phyloP scores from a whole-genome alignment of 1,284 basidiomycete genomes.

The Neonothopanus nambi region DNA sequence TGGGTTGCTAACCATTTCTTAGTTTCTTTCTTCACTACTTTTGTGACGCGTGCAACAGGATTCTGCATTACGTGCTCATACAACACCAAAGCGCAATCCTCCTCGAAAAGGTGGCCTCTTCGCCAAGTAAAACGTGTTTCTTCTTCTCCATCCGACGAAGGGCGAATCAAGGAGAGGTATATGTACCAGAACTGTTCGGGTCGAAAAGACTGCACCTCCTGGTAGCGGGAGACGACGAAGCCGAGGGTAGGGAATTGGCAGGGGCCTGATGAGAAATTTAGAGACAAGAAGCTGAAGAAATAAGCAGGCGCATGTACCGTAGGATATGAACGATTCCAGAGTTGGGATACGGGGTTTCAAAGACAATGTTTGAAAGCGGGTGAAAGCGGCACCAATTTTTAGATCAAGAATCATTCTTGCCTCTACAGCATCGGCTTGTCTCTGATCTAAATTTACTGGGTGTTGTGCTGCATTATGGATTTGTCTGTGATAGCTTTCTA shows the following conservation, averaged over 20 bases:
- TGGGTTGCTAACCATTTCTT: slow-evolving; percentile 80
- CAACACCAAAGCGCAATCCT: slow-evolving; percentile 64
- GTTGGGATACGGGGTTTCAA: slow-evolving; percentile 70
- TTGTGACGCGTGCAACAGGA: slow-evolving; percentile 70
- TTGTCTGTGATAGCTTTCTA: slow-evolving; percentile 57
- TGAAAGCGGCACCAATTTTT: slow-evolving; percentile 92
- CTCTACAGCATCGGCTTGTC: slow-evolving; percentile 89
- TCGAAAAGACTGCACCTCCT: slow-evolving; percentile 88
- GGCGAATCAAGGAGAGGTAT: slow-evolving; percentile 61
- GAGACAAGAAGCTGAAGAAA: slow-evolving; percentile 5
- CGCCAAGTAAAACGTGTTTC: slow-evolving; percentile 85
- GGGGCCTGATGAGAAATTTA: slow-evolving; percentile 62
- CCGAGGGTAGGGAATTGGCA: slow-evolving; percentile 99
- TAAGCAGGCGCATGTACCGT: slow-evolving; percentile 50
- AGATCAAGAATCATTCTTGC: slow-evolving; percentile 89
- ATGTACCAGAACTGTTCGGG: slow-evolving; percentile 96
- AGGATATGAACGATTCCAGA: slow-evolving; percentile 56
- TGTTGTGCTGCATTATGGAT: slow-evolving; percentile 93
- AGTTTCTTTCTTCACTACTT: slow-evolving; percentile 83
- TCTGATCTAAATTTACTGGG: slow-evolving; percentile 84
- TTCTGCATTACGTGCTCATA: slow-evolving; percentile 73
- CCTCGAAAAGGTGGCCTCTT: slow-evolving; percentile 84
- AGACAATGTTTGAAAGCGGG: slow-evolving; percentile 82
- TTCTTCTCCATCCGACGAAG: slow-evolving; percentile 38
- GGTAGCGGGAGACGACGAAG: slow-evolving; percentile 95